Evolutionary conservation across 73 alveolate genomes (phyloP).

Genomic region (Paramecium caudatum): DNA sequence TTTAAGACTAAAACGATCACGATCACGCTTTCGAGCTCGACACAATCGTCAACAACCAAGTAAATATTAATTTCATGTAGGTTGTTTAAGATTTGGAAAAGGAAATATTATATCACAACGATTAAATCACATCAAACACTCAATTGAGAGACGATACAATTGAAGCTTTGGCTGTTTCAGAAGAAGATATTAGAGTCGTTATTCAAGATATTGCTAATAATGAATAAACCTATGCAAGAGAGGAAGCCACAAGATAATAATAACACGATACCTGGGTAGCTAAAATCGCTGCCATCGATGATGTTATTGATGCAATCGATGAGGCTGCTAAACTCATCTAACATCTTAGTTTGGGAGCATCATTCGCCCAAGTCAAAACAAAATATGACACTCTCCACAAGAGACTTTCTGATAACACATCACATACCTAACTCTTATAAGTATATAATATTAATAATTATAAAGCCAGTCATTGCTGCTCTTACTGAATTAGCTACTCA

Average conservation of each 20-base stretch:
- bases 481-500: constrained; percentile 63
- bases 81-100: constrained; percentile 43
- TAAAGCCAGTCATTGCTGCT: constrained; percentile 64
- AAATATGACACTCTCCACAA: constrained; percentile 68
- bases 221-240: constrained; percentile 70
- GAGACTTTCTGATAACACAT: constrained; percentile 66
- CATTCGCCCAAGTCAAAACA: constrained; percentile 72
- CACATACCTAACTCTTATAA: constrained; percentile 68
- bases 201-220: constrained; percentile 61
- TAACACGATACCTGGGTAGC: constrained; percentile 63
- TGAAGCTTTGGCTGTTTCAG: constrained; percentile 61
- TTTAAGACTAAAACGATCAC: constrained; percentile 44
- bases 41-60: constrained; percentile 6
- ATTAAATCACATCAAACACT: constrained; percentile 43
- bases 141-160: constrained; percentile 67
- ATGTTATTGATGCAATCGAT: constrained; percentile 74
- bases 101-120: constrained; percentile 42
- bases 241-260: constrained; percentile 62
- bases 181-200: constrained; percentile 55
- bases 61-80: background rate
- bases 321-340: constrained; percentile 74
- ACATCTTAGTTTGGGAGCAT: constrained; percentile 71
- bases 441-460: constrained; percentile 1
- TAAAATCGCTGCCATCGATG: constrained; percentile 67
- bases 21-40: constrained; percentile 55